Evolutionary conservation across 179 eudicot species (phyloP).

Genomic region (Kewa caespitosa): DNA sequence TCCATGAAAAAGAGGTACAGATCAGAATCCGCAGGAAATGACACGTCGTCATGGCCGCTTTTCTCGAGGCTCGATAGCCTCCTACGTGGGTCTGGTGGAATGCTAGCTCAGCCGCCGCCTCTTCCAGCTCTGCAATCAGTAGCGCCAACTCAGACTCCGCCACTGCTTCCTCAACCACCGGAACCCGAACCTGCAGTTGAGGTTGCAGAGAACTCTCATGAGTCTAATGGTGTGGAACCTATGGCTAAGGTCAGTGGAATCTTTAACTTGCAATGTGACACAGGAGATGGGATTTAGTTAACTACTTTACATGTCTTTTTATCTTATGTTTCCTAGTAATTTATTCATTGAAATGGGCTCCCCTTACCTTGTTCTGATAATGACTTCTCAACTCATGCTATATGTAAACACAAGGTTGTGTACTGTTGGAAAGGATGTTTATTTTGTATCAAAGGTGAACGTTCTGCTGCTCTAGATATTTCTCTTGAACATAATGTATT

Average conservation of each 20-base stretch:
- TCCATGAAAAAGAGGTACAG: constrained; percentile 96
- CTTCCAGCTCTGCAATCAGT: constrained; percentile 22
- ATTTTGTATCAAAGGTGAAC: not conserved
- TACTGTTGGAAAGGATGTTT: constrained; percentile 31
- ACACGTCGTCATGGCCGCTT: constrained; percentile 82
- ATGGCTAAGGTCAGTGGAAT: constrained; percentile 49
- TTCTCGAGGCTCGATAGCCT: constrained; percentile 64
- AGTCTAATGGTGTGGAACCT: constrained; percentile 55
- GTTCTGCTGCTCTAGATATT: too few relatives aligned
- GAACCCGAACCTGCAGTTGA: constrained; percentile 20
- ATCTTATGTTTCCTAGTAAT: not conserved
- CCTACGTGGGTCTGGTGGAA: constrained; percentile 56
- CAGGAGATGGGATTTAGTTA: not conserved
- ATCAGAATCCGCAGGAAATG: constrained; percentile 71
- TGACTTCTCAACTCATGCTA: constrained; percentile 28
- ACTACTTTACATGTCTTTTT: not conserved
- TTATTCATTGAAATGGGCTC: constrained; percentile 11
- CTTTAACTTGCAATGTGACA: not conserved
- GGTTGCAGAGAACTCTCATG: constrained; percentile 51
- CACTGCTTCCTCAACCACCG: not conserved
- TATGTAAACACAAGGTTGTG: constrained; percentile 8
- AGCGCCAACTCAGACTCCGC: not conserved
- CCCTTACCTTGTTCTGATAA: constrained; percentile 23
- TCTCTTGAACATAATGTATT: too few relatives aligned
- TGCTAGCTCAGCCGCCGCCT: constrained; percentile 31